Evolutionary conservation across 2,329 filamentous ascomycete species (phyloP), one percentile per base, ranked within the genome.

Genomic region (Aspergillus viridinutans): DNA sequence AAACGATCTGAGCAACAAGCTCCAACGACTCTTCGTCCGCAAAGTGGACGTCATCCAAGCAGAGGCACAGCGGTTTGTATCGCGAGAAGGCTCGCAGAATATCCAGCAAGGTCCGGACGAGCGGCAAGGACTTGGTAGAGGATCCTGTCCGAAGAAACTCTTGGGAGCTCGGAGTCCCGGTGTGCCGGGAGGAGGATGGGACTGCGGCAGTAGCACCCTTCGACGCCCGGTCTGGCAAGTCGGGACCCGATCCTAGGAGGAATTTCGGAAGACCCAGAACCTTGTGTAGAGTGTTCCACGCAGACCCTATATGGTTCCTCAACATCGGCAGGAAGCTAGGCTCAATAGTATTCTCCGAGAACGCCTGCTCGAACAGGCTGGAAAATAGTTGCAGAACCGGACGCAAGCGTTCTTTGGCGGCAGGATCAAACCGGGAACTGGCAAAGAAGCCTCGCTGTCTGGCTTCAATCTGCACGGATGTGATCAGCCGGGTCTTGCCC

Each of bases 41-140:
- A 71, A 91, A 94, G 65, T 97, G 92, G 29, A 97, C 77, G 72
- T 97, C 93, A 67, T 97, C 93, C 26, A 97, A 76, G 65, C 87
- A 92, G 64, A 96, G 86, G 67, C 90, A 95, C 53, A 96, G 92
- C 65, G 96, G 86, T 66, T 92, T 94, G 70, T 92, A 87, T 23
- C 87, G 81, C 0, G 90, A 89, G 55, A 97, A 86, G 45, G 95
- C 84, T 52, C 90, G 84, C 52, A 97, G 74, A 9, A 96, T 88
- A 64, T 97, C 92, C 49, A 96, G 78, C 65, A 95, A 93, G 1
- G 90, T 92, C 68, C 92, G 93, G 81, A 93, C 89, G 55, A 96
- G 82, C 12, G 90, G 86, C 62, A 90, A 88, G 1, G 81, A 81
- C 66, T 78, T 71, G 62, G 66, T 69, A 7, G 72, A 67, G 7